These are phyloP conservation scores for Arthrobotrys pseudoclavata DNA, from an alignment of 2,329 filamentous ascomycete species.

Conservation along the genomic window DNA sequence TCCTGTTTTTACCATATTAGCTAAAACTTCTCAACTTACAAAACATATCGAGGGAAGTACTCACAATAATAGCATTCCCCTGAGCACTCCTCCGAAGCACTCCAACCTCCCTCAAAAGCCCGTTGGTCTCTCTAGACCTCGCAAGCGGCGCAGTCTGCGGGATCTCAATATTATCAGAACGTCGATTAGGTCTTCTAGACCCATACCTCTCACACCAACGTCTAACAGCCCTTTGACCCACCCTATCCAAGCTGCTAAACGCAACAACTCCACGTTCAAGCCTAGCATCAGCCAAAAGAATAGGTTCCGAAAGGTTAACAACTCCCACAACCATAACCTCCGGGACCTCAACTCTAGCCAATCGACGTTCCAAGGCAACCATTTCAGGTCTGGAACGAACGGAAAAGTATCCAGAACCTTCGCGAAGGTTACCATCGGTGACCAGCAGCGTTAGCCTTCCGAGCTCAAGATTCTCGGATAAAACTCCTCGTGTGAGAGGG, in stretches of 20 bases:
- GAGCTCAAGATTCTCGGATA: not conserved
- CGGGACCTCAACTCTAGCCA: not conserved
- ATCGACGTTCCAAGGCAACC: slow-evolving; percentile 9
- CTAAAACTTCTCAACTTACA: too few species aligned
- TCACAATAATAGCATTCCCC: not conserved
- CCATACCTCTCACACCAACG: slow-evolving; percentile 12
- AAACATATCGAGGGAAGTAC: not conserved
- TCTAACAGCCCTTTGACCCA: not conserved
- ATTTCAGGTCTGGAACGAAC: not conserved
- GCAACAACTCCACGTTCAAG: not conserved
- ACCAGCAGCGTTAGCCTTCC: not conserved
- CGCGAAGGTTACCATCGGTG: not conserved
- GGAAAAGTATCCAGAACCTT: not conserved
- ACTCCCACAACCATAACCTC: slow-evolving; percentile 1
- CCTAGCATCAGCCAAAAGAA: not conserved
- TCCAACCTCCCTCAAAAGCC: not conserved
- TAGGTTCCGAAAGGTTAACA: not conserved
- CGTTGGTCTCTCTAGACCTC: not conserved
- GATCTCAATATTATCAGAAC: not conserved
- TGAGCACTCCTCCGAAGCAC: not conserved
- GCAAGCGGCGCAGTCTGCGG: not conserved
- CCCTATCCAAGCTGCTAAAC: not conserved
- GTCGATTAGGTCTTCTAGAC: not conserved
- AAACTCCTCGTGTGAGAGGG: not conserved
- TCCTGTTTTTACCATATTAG: not conserved